A percentile compares a stretch with the other conserved stretches of the same genome.
Evolutionary conservation across 257 asterid species (phyloP).

Genomic region (Salvia splendens): DNA sequence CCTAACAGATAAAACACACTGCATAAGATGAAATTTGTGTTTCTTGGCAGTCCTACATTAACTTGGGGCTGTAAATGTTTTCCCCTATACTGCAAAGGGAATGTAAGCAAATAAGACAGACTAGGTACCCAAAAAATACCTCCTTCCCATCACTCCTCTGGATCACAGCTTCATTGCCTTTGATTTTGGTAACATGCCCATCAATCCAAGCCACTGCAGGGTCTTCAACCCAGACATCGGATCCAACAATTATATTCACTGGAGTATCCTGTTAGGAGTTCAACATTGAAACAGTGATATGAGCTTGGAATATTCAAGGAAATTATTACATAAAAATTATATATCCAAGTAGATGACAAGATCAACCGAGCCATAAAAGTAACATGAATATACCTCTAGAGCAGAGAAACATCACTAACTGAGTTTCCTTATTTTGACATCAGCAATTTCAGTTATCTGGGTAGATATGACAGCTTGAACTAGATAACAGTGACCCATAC

Average conservation of each 20-base stretch:
- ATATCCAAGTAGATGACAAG: constrained; percentile 18
- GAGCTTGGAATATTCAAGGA: constrained; percentile 14
- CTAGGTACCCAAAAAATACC: constrained; percentile 41
- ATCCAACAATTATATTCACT: constrained; percentile 88
- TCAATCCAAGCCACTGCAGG: constrained; percentile 74
- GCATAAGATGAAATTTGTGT: background rate
- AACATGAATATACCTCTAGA: constrained; percentile 15
- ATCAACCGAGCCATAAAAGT: constrained; percentile 22
- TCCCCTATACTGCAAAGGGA: constrained; percentile 12
- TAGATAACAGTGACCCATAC: constrained; percentile 1
- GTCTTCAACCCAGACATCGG: constrained; percentile 94
- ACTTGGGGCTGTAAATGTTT: background rate
- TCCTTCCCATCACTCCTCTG: constrained; percentile 77
- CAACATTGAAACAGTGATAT: constrained; percentile 20
- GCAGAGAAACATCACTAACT: constrained; percentile 20
- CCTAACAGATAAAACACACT: background rate
- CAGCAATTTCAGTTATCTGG: background rate
- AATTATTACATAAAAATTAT: constrained; percentile 3
- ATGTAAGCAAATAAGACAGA: constrained; percentile 14
- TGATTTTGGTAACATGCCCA: constrained; percentile 79
- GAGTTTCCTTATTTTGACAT: background rate
- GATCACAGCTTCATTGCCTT: constrained; percentile 69
- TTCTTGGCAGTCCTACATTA: constrained; percentile 3
- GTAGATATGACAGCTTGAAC: constrained; percentile 20
- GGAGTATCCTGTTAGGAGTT: constrained; percentile 66